Evolutionary conservation across 2,329 filamentous ascomycete species (phyloP), one percentile per base, ranked within the genome.

Genomic region (Aspergillus neotritici): DNA sequence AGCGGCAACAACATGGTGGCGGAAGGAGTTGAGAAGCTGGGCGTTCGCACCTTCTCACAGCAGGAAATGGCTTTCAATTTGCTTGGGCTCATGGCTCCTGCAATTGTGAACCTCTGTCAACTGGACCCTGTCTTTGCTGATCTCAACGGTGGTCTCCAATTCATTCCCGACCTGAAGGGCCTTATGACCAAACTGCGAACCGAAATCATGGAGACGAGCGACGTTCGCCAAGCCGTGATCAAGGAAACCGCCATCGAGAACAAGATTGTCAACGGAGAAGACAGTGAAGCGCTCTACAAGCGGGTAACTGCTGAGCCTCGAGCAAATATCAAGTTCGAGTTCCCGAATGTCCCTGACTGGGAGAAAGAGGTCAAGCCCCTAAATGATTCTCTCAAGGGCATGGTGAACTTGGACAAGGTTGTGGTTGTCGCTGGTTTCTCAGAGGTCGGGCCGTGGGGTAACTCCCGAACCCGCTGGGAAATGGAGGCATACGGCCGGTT

Each of bases 61-160:
- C 89, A 95, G 66, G 93, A 98, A 70, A 98, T 98, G 93, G 93
- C 93, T 12, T 98, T 98, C 78, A 98, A 98, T 71, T 72, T 98
- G 54, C 80, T 98, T 34, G 91, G 93, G 55, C 80, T 98, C 41
- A 95, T 98, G 93, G 86, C 90, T 1, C 90, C 93, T 31, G 79
- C 84, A 21, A 87, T 98, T 58, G 90, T 95, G 55, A 89, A 98
- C 64, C 80, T 98, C 34, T 98, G 93, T 77, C 93, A 98, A 73
- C 76, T 80, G 34, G 88, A 97, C 72, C 94, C 93, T 9, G 89
- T 98, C 47, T 97, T 93, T 70, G 93, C 93, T 50, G 93, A 98
- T 69, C 77, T 98, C 40, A 98, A 98, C 71, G 93, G 94, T 63
- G 94, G 93, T 55, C 81, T 98, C 43, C 93, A 98, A 68, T 97